phyloP scores from a whole-genome alignment of 306 rosid species.

The apple (Malus domestica) region ASM211411v1 NC_041792.1:30339907-30340406 shows the following conservation, averaged over 20 bases:
- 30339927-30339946: not conserved
- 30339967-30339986: conserved; percentile 34
- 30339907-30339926: not conserved
- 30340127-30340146: not conserved
- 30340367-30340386: not conserved
- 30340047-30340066: conserved; percentile 98
- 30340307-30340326: not conserved
- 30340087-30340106: conserved; percentile 29
- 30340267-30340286: conserved; percentile 69
- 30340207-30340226: conserved; percentile 81
- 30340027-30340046: conserved; percentile 88
- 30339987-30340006: conserved; percentile 87
- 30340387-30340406: not conserved
- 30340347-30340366: not conserved
- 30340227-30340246: conserved; percentile 78
- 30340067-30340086: conserved; percentile 91
- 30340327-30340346: not conserved
- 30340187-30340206: conserved; percentile 58
- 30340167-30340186: conserved; percentile 49
- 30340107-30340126: not conserved
- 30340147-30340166: not conserved
- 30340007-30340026: conserved; percentile 97
- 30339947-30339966: not conserved
- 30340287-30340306: not conserved
- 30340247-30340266: conserved; percentile 75